These are phyloP conservation scores for Pseudohyphozyma bogoriensis DNA, from an alignment of 768 basidiomycete genomes.

Conservation along the genomic window DNA sequence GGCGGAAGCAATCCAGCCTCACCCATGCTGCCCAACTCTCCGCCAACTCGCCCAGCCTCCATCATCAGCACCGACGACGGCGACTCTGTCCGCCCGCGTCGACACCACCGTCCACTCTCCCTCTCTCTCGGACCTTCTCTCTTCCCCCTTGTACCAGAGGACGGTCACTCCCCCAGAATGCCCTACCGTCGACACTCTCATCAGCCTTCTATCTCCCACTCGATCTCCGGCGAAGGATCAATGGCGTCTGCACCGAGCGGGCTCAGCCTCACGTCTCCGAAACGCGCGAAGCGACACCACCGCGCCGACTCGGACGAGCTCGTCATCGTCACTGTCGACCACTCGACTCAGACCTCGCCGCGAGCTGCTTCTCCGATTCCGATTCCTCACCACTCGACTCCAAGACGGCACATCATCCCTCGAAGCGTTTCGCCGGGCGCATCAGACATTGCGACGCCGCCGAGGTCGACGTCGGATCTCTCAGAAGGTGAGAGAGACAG, in stretches of 20 bases:
- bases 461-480: constrained; percentile 6
- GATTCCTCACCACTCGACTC: too few species aligned
- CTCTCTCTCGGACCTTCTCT: constrained; percentile 24
- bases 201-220: not conserved
- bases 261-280: not conserved
- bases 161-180: constrained; percentile 8
- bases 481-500: constrained; percentile 2
- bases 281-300: not conserved
- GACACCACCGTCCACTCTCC: constrained; percentile 21
- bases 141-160: constrained; percentile 21
- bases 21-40: constrained; percentile 1
- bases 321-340: constrained; percentile 4
- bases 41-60: constrained; percentile 6
- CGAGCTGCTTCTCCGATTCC: not conserved
- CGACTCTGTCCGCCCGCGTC: not conserved
- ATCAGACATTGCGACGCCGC: not conserved
- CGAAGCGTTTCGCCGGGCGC: not conserved
- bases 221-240: not conserved
- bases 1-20: too few species aligned
- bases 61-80: constrained; percentile 12
- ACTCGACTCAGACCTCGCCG: constrained; percentile 10
- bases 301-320: not conserved
- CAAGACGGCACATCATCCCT: too few species aligned
- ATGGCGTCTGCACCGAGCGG: not conserved
- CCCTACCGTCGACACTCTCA: not conserved